Conservation (phyloP, 371 early-diverging fungal species). For the Thermomucor indicae-seudaticae region DNA sequence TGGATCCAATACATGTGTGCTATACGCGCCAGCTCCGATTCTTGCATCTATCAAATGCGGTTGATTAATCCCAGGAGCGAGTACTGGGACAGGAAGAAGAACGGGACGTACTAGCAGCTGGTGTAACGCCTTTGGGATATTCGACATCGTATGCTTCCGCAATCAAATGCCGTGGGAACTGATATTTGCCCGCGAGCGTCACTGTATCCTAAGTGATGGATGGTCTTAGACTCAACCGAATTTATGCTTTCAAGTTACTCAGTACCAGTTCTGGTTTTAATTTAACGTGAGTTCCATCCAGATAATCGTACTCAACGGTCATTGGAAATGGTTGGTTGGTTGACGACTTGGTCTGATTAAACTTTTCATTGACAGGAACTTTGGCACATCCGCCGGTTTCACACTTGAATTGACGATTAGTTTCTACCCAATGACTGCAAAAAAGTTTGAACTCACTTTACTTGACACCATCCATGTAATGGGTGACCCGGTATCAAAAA, state of each 20-base stretch:
- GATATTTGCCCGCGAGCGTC: conserved; percentile 7
- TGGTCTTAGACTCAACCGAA: background rate
- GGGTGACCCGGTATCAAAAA: conserved; percentile 31
- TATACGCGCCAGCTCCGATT: conserved; percentile 25
- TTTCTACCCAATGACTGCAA: no score
- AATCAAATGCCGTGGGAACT: conserved; percentile 18
- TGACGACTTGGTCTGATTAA: conserved; percentile 12
- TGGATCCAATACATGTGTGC: conserved; percentile 15
- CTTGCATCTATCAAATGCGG: no score
- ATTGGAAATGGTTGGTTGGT: conserved; percentile 16
- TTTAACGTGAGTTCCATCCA: conserved; percentile 25
- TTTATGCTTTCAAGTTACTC: background rate
- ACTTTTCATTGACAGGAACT: conserved; percentile 11
- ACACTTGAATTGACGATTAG: no score
- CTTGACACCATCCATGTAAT: conserved; percentile 26
- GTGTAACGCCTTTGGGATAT: conserved; percentile 14
- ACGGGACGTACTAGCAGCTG: conserved; percentile 20
- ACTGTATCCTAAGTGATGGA: conserved; percentile 20
- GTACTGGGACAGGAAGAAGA: background rate
- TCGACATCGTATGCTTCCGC: conserved; percentile 21
- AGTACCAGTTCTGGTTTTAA: conserved; percentile 26
- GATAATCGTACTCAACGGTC: conserved; percentile 14
- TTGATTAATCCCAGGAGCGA: no score
- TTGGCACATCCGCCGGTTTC: conserved; percentile 10
- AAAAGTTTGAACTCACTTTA: conserved; percentile 1